These are phyloP conservation scores for Trichoderma orchidacearum DNA, from an alignment of 495 filamentous ascomycete species.

Conservation along the genomic window DNA sequence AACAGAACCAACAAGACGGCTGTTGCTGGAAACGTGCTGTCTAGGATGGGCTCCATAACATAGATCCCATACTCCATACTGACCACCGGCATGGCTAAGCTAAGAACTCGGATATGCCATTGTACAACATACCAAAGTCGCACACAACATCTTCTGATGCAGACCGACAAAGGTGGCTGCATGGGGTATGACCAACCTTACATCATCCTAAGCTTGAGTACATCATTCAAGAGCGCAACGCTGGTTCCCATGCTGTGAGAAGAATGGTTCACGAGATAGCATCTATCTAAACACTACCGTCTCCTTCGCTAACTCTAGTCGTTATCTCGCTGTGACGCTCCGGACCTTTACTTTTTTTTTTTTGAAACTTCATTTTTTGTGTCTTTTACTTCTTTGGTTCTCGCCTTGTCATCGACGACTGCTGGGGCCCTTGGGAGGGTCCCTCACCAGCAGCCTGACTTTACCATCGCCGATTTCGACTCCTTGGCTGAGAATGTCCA, in stretches of 20 bases:
- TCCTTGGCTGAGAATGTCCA: conserved; percentile 44
- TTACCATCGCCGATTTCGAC: conserved; percentile 47
- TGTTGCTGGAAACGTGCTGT: too few relatives aligned
- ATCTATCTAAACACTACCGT: not conserved
- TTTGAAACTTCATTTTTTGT: conserved; percentile 9
- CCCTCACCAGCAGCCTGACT: conserved; percentile 41
- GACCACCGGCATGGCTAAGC: too few relatives aligned
- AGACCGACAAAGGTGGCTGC: too few relatives aligned
- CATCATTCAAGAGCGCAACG: not conserved
- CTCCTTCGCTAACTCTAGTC: not conserved
- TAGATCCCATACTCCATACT: too few relatives aligned
- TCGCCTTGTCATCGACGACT: conserved; percentile 22
- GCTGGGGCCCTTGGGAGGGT: conserved; percentile 36
- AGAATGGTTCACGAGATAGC: conserved; percentile 4
- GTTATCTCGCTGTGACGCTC: too few relatives aligned
- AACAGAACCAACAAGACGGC: too few relatives aligned
- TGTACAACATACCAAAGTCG: too few relatives aligned
- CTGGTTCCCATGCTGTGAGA: not conserved
- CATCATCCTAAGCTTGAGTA: not conserved
- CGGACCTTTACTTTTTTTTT: not conserved
- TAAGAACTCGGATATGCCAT: too few relatives aligned
- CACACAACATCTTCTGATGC: too few relatives aligned
- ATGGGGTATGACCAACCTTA: too few relatives aligned
- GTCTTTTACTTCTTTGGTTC: conserved; percentile 11
- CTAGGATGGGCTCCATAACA: too few relatives aligned